Evolutionary conservation across 306 rosid genomes (phyloP), one percentile per base, ranked within the genome.

Genomic region (Abrus precatorius): DNA sequence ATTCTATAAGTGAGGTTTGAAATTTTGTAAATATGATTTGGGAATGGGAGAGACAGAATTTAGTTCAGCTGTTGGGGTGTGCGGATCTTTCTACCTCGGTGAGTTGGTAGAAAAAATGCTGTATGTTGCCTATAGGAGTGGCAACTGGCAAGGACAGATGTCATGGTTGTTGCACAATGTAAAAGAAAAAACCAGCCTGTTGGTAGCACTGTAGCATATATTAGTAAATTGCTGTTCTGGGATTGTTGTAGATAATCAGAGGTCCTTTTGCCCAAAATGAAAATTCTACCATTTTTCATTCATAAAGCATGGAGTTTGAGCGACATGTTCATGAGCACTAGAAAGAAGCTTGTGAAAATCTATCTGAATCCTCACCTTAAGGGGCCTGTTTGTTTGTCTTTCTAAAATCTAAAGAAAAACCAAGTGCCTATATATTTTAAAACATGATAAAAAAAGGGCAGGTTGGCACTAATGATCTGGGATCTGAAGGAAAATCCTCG

Each of bases 301-400:
- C 36, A 36, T 78, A 41, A 43, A 67, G 8, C 27, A 1, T 78
- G 20, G 36, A 68, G 28, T 68, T 67, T 54, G 75, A 55, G 47
- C 13, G 30, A 34, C 56, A 66, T 64, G 60, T 44, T 67, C 76
- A 68, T 44, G 59, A 41, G 60, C 69, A 65, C 38, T 33, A 28
- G 33, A 75, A 47, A 47, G 34, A 47, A 47, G 34, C 45, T 59
- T 13, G 48, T 14, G 48, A 48, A 62, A 20, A 75, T 60, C 33
- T 45, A n/a, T 68, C 57, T 40, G 60, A 9, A 56, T 59, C 9
- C 57, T 41, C 49, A 68, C 43, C 47, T 27, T 41, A 41, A 10
- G 38, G 20, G 38, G 29, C 29, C 44, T 34, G 5, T 6, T 12
- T 62, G 45, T 33, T 61, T 33, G 3, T 34, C 44, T 61, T 34